Evolutionary conservation across 345 rosid species (phyloP), one percentile per base, ranked within the genome.

Genomic region (Isatis tinctoria): DNA sequence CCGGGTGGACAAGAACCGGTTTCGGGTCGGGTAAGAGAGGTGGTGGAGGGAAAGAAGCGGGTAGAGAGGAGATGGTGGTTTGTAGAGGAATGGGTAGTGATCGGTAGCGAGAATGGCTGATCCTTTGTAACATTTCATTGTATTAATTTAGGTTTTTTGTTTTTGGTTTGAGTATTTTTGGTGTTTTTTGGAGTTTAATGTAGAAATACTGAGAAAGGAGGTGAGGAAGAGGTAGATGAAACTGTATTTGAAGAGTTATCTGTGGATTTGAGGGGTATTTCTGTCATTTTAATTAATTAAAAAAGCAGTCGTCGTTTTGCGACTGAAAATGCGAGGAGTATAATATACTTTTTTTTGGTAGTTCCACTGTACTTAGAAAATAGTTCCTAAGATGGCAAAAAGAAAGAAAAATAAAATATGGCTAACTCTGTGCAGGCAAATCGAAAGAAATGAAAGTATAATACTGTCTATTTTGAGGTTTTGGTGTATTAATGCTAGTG

Each of bases 1-100:
- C 68, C 60, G 80, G 49, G 81, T 10, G 0, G 88, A 77, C 12
- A 65, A 14, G 53, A 76, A 67, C 10, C 78, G 81, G 58, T 72
- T 39, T 33, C 83, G 84, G 59, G 81, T n/a, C 36, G 81, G 80
- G 56, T 63, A 72, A 11, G 57, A 24, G 22, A 74, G 14, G 69
- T 76, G 9, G 70, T 72, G 1, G 61, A 28, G 79, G 74, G 56
- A 68, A 30, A 0, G 68, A 52, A 33, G 49, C 3, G 58, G 74
- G 35, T 11, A 40, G 40, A 52, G 65, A 69, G 32, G 65, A 43
- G 79, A 76, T 22, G 52, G 56, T 67, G 11, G 73, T 22, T 20
- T 40, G 51, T 13, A 59, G 54, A 74, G 32, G 64, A 76, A 62
- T 33, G 79, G 49, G 41, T 58, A 4, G 8, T 59, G 32, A 59